phyloP scores from a whole-genome alignment of 495 filamentous ascomycete genomes.

The Neurospora sp. region DNA sequence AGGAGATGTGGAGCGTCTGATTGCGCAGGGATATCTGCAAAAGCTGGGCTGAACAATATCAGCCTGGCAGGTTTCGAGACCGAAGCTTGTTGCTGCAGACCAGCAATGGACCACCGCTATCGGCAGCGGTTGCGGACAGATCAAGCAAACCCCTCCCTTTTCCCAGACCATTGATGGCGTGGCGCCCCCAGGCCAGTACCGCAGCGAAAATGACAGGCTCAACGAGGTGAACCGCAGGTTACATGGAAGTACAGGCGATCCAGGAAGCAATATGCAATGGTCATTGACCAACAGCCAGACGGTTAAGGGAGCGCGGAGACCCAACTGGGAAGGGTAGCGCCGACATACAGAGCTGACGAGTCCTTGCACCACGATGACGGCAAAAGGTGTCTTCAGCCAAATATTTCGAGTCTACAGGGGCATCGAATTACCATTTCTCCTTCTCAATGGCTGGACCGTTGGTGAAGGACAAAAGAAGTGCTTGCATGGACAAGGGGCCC shows the following conservation, averaged over 20 bases:
- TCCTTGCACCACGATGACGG: slow-evolving; percentile 21
- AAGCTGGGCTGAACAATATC: slow-evolving; percentile 57
- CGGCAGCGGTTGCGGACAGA: background rate
- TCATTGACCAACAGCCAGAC: background rate
- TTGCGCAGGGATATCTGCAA: slow-evolving; percentile 94
- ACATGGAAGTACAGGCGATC: background rate
- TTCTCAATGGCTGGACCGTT: background rate
- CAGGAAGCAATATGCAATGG: background rate
- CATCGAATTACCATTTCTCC: background rate
- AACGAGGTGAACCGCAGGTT: background rate
- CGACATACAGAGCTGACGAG: slow-evolving; percentile 9
- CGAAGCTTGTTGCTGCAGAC: background rate
- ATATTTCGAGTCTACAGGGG: slow-evolving; percentile 2
- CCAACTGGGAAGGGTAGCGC: background rate
- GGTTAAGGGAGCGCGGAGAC: background rate
- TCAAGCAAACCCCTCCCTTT: background rate
- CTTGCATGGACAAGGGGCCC: slow-evolving; percentile 13
- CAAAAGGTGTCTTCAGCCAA: slow-evolving; percentile 13
- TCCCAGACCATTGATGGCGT: background rate
- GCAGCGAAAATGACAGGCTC: background rate
- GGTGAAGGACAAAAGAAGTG: slow-evolving; percentile 4
- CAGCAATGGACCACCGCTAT: background rate
- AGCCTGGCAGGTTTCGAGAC: background rate
- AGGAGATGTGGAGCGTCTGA: slow-evolving; percentile 90
- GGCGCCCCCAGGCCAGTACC: background rate